Evolutionary conservation across 306 rosid genomes (phyloP).

Genomic region (Trifolium fragiferum): DNA sequence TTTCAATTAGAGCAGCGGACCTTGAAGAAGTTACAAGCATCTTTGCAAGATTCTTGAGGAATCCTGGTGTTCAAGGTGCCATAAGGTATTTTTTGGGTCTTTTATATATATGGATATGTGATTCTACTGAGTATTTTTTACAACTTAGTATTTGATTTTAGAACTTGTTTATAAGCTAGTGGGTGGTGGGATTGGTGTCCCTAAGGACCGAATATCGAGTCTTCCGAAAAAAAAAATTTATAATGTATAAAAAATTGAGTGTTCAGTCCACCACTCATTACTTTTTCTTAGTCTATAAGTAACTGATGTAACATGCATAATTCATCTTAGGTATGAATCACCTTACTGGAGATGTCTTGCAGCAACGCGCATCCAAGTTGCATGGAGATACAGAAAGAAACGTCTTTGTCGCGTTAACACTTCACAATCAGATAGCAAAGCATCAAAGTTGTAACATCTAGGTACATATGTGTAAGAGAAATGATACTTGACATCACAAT

Average conservation of each 20-base stretch:
- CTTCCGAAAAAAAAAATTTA: too few species aligned
- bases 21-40: conserved; percentile 85
- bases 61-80: conserved; percentile 77
- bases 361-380: conserved; percentile 75
- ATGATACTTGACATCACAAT: neutral
- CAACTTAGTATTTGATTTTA: neutral
- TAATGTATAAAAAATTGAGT: too few species aligned
- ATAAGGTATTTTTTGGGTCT: conserved; percentile 54
- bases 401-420: conserved; percentile 55
- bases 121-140: too few species aligned
- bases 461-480: neutral
- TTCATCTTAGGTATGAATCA: conserved; percentile 66
- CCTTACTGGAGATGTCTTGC: conserved; percentile 82
- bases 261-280: neutral
- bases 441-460: neutral
- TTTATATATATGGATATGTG: too few species aligned
- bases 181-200: too few species aligned
- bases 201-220: too few species aligned
- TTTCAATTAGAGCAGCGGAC: conserved; percentile 76
- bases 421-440: conserved; percentile 23
- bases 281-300: neutral
- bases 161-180: neutral
- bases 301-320: neutral
- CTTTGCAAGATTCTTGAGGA: conserved; percentile 75
- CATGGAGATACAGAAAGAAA: conserved; percentile 77